A percentile compares a stretch with the other conserved stretches of the same genome.
Evolutionary conservation across 1,139 yeast genomes (phyloP).

Genomic region (Wickerhamomyces sp.): DNA sequence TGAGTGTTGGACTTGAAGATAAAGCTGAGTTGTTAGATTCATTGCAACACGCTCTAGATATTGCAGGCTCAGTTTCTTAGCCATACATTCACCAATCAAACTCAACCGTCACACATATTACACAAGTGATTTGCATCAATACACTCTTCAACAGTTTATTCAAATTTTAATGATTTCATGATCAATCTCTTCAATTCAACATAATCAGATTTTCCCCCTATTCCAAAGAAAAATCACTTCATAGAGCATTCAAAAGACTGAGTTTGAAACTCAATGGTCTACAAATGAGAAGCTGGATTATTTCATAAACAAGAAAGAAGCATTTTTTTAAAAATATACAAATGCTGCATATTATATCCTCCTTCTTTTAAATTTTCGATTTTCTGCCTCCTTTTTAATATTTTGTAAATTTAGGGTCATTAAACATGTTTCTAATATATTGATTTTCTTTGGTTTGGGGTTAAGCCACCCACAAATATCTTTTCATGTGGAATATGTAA

Average conservation of each 20-base stretch:
- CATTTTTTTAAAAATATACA: no score
- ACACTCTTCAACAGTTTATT: constrained; percentile 2
- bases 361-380: constrained; percentile 1
- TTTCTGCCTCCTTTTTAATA: neutral
- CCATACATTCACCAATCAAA: no score
- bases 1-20: constrained; percentile 81
- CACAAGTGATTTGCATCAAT: neutral
- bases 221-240: no score
- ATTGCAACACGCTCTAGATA: constrained; percentile 47
- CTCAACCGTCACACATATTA: no score
- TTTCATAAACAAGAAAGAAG: no score
- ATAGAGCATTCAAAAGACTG: neutral
- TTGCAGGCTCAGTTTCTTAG: constrained; percentile 26
- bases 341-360: neutral
- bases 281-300: no score
- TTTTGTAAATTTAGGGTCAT: constrained; percentile 3
- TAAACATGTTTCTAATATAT: constrained; percentile 6
- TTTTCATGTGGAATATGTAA: no score
- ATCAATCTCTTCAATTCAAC: constrained; percentile 1
- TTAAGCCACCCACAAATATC: no score
- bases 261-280: neutral
- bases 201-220: neutral
- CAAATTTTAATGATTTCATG: neutral
- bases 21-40: constrained; percentile 42
- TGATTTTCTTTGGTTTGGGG: neutral